These are phyloP conservation scores for Rhizophagus clarus DNA, from an alignment of 192 early-diverging fungal species.

Conservation along the genomic window DNA sequence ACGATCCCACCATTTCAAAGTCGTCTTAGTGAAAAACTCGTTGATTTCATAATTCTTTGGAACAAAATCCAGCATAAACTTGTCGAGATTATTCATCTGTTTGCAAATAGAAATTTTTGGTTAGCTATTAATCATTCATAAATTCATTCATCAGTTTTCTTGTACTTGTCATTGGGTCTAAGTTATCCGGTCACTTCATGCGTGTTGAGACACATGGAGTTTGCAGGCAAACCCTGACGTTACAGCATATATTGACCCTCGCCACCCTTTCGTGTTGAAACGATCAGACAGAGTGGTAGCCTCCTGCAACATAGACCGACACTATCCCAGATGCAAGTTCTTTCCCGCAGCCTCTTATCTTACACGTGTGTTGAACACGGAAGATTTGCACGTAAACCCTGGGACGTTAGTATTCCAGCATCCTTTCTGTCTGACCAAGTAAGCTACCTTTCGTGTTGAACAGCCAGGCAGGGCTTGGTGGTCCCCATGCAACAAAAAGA, in stretches of 20 bases:
- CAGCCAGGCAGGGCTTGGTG: constrained; percentile 11
- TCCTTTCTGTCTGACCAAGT: constrained; percentile 13
- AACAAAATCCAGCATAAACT: background rate
- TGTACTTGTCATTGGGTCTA: background rate
- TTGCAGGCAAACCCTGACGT: constrained; percentile 5
- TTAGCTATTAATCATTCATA: background rate
- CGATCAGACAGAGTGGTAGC: constrained; percentile 15
- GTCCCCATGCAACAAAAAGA: constrained; percentile 28
- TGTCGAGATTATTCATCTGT: background rate
- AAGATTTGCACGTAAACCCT: constrained; percentile 30
- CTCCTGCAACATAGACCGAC: background rate
- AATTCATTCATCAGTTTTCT: background rate
- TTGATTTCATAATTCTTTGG: too few species aligned
- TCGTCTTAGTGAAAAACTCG: constrained; percentile 12
- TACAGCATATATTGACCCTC: background rate
- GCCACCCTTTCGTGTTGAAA: constrained; percentile 5
- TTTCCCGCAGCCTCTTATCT: background rate
- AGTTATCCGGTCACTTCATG: background rate
- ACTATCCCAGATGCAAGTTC: too few species aligned
- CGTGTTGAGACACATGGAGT: constrained; percentile 4
- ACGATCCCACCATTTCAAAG: background rate
- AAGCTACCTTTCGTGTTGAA: background rate
- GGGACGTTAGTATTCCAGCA: background rate
- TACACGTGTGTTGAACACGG: constrained; percentile 21
- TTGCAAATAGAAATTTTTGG: background rate